A percentile compares a stretch with the other conserved stretches of the same genome.
Conservation (phyloP, 2,329 filamentous ascomycete genomes). For the Trichoderma brevicompactum region DNA sequence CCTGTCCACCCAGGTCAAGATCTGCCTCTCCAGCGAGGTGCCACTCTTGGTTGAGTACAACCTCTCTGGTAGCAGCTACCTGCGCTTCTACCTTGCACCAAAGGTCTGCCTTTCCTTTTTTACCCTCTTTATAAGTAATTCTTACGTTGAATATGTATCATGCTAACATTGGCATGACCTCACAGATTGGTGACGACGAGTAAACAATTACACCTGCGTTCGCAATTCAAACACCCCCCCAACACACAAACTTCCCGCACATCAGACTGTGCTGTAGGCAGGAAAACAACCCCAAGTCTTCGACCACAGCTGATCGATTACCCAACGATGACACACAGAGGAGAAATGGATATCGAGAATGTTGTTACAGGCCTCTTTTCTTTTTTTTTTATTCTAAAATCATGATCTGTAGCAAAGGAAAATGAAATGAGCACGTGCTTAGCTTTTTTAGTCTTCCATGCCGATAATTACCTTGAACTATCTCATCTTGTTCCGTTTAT, state of each 20-base stretch:
- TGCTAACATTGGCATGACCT: not conserved
- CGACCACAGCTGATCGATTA: constrained; percentile 1
- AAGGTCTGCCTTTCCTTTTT: constrained; percentile 67
- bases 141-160: not conserved
- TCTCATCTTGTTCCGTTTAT: not conserved
- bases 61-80: constrained; percentile 78
- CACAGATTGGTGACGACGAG: constrained; percentile 48
- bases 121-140: not conserved
- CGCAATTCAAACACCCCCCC: constrained; percentile 6
- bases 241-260: not conserved
- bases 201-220: constrained; percentile 39
- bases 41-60: constrained; percentile 93
- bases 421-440: constrained; percentile 15
- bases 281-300: not conserved
- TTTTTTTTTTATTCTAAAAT: constrained; percentile 20
- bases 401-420: constrained; percentile 29
- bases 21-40: constrained; percentile 95
- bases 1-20: constrained; percentile 80
- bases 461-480: constrained; percentile 19
- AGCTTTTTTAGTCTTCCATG: constrained; percentile 22
- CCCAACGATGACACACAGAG: constrained; percentile 3
- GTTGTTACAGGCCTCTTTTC: constrained; percentile 14
- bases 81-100: constrained; percentile 96
- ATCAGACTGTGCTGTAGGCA: constrained; percentile 23
- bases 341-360: constrained; percentile 27